Conservation (phyloP, 129 eudicot genomes). For the Tagetes erecta region DNA sequence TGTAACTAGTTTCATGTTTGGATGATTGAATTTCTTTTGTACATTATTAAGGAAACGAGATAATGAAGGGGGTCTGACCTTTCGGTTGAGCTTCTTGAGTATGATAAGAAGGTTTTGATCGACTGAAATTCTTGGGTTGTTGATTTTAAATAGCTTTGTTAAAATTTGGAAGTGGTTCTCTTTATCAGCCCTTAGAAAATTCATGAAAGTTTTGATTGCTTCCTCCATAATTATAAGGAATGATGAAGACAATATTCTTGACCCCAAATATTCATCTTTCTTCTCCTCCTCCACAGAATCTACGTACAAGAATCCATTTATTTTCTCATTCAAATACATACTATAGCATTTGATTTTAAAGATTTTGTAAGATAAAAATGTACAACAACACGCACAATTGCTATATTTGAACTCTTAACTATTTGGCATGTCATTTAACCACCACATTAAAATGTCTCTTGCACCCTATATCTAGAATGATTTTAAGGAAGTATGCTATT, state of each 20-base stretch:
- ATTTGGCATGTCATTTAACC: too few relatives aligned
- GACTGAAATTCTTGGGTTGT: constrained; percentile 55
- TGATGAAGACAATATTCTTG: constrained; percentile 72
- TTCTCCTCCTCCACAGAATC: constrained; percentile 66
- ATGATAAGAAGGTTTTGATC: constrained; percentile 68
- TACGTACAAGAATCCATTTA: constrained; percentile 4
- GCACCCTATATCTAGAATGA: background rate
- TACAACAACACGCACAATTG: too few relatives aligned
- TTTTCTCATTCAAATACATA: background rate
- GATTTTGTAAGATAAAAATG: too few relatives aligned
- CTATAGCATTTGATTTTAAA: too few relatives aligned
- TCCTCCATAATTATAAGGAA: constrained; percentile 80
- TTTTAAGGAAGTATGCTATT: background rate
- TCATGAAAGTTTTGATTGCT: constrained; percentile 85
- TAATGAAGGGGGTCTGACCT: constrained; percentile 41
- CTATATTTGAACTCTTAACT: too few relatives aligned
- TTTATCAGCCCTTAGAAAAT: constrained; percentile 80
- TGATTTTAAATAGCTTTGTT: constrained; percentile 46
- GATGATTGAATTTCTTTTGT: too few relatives aligned
- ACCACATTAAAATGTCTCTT: too few relatives aligned
- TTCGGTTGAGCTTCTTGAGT: constrained; percentile 67
- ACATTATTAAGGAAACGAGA: background rate
- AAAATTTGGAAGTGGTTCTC: constrained; percentile 65
- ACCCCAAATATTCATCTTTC: constrained; percentile 48
- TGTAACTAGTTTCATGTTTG: too few relatives aligned